Evolutionary conservation across 192 early-diverging fungal species (phyloP).

Genomic region (Coemansia sp.): DNA sequence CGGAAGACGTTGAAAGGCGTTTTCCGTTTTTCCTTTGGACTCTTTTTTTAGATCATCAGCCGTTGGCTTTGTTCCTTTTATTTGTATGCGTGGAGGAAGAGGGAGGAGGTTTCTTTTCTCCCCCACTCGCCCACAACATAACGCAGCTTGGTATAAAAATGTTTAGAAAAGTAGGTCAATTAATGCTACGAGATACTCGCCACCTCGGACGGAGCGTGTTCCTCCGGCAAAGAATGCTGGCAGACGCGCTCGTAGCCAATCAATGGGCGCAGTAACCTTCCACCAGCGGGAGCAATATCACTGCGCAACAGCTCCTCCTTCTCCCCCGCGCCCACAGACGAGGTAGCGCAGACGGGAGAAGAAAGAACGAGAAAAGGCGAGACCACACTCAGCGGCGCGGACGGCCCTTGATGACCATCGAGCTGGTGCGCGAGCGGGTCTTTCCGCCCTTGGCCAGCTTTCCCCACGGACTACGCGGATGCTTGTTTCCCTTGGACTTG

Average conservation of each 20-base stretch:
- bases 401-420: conserved; percentile 64
- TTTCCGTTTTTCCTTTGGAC: too few species aligned
- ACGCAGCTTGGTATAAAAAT: not conserved
- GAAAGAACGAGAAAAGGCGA: not conserved
- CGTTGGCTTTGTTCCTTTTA: not conserved
- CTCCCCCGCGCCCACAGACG: too few species aligned
- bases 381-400: conserved; percentile 31
- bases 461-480: conserved; percentile 88
- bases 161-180: not conserved
- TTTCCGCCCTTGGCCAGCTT: conserved; percentile 90
- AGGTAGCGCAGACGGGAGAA: not conserved
- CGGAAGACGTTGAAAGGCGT: too few species aligned
- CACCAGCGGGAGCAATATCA: not conserved
- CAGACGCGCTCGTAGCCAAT: too few species aligned
- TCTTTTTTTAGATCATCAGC: not conserved
- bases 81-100: too few species aligned
- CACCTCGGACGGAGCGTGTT: too few species aligned
- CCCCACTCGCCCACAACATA: too few species aligned
- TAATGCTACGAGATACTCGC: too few species aligned
- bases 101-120: too few species aligned
- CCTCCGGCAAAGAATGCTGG: too few species aligned
- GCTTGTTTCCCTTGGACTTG: conserved; percentile 91
- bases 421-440: conserved; percentile 69
- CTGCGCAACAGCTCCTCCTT: not conserved
- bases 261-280: too few species aligned